These are phyloP conservation scores for Coniochaeta sp. DNA, from an alignment of 2,329 filamentous ascomycete species.

Conservation along the genomic window DNA sequence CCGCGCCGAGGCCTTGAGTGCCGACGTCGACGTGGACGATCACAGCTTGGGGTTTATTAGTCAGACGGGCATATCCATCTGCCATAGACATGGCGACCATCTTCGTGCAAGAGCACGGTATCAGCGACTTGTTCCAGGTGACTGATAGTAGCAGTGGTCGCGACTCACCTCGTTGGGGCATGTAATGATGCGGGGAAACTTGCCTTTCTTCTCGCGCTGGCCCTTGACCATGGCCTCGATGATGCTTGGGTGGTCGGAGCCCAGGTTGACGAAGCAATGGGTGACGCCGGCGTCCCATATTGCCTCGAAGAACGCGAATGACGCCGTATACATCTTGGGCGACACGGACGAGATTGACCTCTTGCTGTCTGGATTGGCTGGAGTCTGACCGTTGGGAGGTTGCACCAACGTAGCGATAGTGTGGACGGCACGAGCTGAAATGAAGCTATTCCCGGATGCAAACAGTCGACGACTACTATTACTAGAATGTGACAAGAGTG, in stretches of 20 bases:
- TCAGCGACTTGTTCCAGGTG: neutral
- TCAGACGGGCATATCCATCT: constrained; percentile 63
- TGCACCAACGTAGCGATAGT: neutral
- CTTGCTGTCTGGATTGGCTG: neutral
- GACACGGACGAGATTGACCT: neutral
- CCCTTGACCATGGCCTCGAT: constrained; percentile 71
- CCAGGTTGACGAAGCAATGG: constrained; percentile 53
- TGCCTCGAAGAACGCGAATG: constrained; percentile 76
- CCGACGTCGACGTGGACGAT: constrained; percentile 70
- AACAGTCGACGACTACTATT: neutral
- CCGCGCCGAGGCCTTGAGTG: constrained; percentile 64
- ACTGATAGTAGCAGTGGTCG: neutral
- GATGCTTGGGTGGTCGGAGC: constrained; percentile 60
- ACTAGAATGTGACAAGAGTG: neutral
- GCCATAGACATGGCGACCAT: constrained; percentile 74
- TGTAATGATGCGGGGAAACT: constrained; percentile 62
- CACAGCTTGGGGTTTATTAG: constrained; percentile 60
- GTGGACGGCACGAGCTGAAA: neutral
- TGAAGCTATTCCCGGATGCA: neutral
- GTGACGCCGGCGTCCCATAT: constrained; percentile 62
- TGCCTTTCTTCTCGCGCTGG: constrained; percentile 52
- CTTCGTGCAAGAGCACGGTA: constrained; percentile 24
- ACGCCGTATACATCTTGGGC: constrained; percentile 59
- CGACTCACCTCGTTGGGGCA: constrained; percentile 60
- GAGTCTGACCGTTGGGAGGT: neutral